Evolutionary conservation across 805 yeast species (phyloP).

Genomic region (Zygosaccharomyces bailii): DNA sequence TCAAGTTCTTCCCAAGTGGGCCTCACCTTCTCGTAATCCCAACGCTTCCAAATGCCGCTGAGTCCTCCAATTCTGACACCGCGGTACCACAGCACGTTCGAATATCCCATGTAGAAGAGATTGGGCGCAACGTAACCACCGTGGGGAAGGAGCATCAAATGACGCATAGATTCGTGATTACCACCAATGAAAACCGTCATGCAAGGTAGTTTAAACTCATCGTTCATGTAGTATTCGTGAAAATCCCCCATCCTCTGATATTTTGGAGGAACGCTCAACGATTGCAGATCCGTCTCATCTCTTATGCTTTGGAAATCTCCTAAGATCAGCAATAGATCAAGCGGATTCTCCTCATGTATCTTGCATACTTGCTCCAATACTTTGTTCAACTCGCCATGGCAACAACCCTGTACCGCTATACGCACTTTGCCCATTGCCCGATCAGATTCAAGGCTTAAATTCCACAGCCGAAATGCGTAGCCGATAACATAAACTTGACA

Average conservation of each 20-base stretch:
- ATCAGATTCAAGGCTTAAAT: neutral
- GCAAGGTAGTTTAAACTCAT: slow-evolving; percentile 46
- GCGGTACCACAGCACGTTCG: slow-evolving; percentile 67
- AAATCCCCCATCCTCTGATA: slow-evolving; percentile 78
- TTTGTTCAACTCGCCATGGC: slow-evolving; percentile 71
- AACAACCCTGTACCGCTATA: slow-evolving; percentile 83
- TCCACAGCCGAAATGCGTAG: neutral
- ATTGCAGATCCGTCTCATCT: slow-evolving; percentile 55
- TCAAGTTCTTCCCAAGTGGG: slow-evolving; percentile 49
- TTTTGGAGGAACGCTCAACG: slow-evolving; percentile 76
- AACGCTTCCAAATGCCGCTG: slow-evolving; percentile 73
- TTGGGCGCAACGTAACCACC: slow-evolving; percentile 96
- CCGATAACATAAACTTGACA: neutral
- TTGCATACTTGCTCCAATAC: slow-evolving; percentile 47
- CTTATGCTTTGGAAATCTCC: slow-evolving; percentile 92
- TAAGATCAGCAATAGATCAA: slow-evolving; percentile 68
- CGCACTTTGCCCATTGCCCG: slow-evolving; percentile 22
- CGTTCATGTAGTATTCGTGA: slow-evolving; percentile 62
- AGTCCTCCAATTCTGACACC: slow-evolving; percentile 78
- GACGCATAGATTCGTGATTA: slow-evolving; percentile 87
- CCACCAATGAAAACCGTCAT: slow-evolving; percentile 88
- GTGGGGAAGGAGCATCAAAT: slow-evolving; percentile 62
- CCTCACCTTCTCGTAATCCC: slow-evolving; percentile 45
- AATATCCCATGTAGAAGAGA: slow-evolving; percentile 78
- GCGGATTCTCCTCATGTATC: slow-evolving; percentile 26